These are phyloP conservation scores for Hypoxylon crocopeplum DNA, from an alignment of 495 filamentous ascomycete species.

Conservation along the genomic window DNA sequence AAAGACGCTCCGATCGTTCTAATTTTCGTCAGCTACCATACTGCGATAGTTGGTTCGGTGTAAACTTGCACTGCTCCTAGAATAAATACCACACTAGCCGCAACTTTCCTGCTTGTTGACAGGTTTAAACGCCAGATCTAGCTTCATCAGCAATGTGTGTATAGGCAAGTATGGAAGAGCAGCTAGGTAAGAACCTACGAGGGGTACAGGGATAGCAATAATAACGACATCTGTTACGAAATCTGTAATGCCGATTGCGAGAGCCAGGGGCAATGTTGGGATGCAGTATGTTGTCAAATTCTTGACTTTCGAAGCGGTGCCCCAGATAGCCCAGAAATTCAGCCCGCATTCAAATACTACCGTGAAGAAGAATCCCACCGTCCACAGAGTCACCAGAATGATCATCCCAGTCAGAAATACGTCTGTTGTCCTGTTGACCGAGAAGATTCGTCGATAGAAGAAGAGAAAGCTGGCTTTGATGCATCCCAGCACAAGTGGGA, in stretches of 20 bases:
- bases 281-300: slow-evolving; percentile 27
- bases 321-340: slow-evolving; percentile 25
- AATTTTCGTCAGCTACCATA: background rate
- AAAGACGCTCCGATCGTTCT: slow-evolving; percentile 32
- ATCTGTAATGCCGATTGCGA: slow-evolving; percentile 29
- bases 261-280: background rate
- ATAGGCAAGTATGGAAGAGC: background rate
- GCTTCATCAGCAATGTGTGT: background rate
- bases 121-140: slow-evolving; percentile 40
- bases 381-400: slow-evolving; percentile 19
- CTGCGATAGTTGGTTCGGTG: background rate
- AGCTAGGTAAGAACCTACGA: slow-evolving; percentile 23
- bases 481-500: slow-evolving; percentile 36
- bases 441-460: slow-evolving; percentile 43
- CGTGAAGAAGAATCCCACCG: slow-evolving; percentile 32
- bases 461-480: slow-evolving; percentile 39
- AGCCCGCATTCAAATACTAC: slow-evolving; percentile 33
- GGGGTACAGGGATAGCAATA: slow-evolving; percentile 31
- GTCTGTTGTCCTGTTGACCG: slow-evolving; percentile 9
- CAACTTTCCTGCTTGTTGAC: slow-evolving; percentile 24
- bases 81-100: slow-evolving; percentile 29
- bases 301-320: background rate
- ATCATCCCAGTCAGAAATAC: slow-evolving; percentile 17
- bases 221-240: slow-evolving; percentile 37
- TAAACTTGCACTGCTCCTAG: slow-evolving; percentile 34